Evolutionary conservation across 768 basidiomycete species (phyloP).

Genomic region (Calocybe indica): DNA sequence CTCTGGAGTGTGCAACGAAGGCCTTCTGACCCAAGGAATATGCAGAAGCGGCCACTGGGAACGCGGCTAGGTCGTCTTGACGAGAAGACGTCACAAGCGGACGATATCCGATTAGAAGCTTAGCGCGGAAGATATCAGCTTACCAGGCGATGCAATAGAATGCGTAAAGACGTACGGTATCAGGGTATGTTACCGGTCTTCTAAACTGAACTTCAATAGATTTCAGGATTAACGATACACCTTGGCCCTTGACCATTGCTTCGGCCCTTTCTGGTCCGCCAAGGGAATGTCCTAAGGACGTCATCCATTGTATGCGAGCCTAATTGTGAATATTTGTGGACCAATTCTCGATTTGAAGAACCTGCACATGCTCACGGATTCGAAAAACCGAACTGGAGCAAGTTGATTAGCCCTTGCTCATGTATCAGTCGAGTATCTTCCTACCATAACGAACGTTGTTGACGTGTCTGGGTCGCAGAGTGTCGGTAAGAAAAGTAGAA

Average conservation of each 20-base stretch:
- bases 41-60: slow-evolving; percentile 46
- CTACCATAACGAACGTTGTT: slow-evolving; percentile 73
- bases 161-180: slow-evolving; percentile 48
- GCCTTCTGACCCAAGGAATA: slow-evolving; percentile 61
- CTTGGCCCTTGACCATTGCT: slow-evolving; percentile 56
- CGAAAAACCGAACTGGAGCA: slow-evolving; percentile 56
- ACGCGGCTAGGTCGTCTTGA: slow-evolving; percentile 38
- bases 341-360: too few species aligned
- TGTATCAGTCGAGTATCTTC: slow-evolving; percentile 10
- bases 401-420: background rate
- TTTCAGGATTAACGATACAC: slow-evolving; percentile 71
- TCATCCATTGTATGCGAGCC: slow-evolving; percentile 69
- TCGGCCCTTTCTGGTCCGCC: slow-evolving; percentile 52
- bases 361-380: slow-evolving; percentile 42
- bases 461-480: slow-evolving; percentile 48
- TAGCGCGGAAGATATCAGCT: slow-evolving; percentile 18
- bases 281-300: slow-evolving; percentile 46
- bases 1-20: slow-evolving; percentile 60
- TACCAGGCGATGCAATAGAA: slow-evolving; percentile 1
- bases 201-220: slow-evolving; percentile 62
- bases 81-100: slow-evolving; percentile 43
- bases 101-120: background rate
- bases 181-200: slow-evolving; percentile 70
- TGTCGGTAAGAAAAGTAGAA: background rate
- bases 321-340: slow-evolving; percentile 15